phyloP scores from a whole-genome alignment of 306 rosid species.

The Lathyrus aphaca region DNA sequence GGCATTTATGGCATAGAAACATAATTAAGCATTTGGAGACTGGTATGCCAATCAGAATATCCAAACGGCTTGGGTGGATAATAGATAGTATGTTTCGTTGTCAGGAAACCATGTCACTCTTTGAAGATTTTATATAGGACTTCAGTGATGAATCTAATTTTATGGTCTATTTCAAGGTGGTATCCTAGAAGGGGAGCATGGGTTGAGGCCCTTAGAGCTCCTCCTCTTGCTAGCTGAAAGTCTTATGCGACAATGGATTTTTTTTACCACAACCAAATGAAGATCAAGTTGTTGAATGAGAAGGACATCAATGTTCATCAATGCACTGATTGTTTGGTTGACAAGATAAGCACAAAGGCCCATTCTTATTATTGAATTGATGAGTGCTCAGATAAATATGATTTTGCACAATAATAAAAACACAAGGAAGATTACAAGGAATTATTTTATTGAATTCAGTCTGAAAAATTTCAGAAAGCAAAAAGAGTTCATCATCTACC shows the following conservation, averaged over 20 bases:
- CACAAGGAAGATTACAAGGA: too few species aligned
- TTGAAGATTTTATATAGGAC: constrained; percentile 75
- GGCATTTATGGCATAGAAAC: constrained; percentile 39
- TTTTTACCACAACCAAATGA: too few species aligned
- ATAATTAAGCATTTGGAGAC: constrained; percentile 56
- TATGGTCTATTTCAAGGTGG: constrained; percentile 91
- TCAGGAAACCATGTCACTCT: constrained; percentile 57
- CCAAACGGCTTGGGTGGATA: constrained; percentile 59
- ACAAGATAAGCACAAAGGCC: too few species aligned
- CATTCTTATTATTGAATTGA: too few species aligned
- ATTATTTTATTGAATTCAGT: too few species aligned
- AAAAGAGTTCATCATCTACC: too few species aligned
- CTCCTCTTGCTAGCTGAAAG: constrained; percentile 37
- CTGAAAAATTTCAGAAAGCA: too few species aligned
- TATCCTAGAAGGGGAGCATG: constrained; percentile 78
- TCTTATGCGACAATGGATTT: constrained; percentile 79
- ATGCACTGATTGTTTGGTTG: too few species aligned
- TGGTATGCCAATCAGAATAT: constrained; percentile 67
- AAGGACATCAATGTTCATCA: too few species aligned
- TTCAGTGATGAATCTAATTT: constrained; percentile 68
- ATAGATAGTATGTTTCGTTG: constrained; percentile 60
- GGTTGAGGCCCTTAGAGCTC: constrained; percentile 63
- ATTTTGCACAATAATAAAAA: too few species aligned
- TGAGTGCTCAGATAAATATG: too few species aligned
- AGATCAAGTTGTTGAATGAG: too few species aligned